Conservation (phyloP, 2,329 filamentous ascomycete genomes). For the Pseudogymnoascus sp. region DNA sequence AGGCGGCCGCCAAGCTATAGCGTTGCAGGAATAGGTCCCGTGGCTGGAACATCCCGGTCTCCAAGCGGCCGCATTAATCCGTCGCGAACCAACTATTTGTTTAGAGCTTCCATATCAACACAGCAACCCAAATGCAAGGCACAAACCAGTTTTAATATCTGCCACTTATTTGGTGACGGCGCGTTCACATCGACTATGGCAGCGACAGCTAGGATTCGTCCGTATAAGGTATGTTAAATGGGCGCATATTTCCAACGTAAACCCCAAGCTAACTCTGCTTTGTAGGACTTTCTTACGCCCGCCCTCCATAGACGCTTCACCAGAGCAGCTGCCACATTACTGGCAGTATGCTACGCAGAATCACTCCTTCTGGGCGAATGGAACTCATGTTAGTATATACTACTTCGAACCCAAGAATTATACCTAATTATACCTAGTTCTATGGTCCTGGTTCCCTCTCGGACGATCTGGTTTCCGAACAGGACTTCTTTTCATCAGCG, state of each 20-base stretch:
- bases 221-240: slow-evolving; percentile 35
- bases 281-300: slow-evolving; percentile 74
- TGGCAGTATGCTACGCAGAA: slow-evolving; percentile 66
- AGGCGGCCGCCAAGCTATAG: neutral
- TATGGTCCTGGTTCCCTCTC: slow-evolving; percentile 84
- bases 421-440: slow-evolving; percentile 34
- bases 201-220: slow-evolving; percentile 27
- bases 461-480: slow-evolving; percentile 69
- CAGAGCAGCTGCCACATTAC: slow-evolving; percentile 62
- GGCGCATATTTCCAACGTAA: slow-evolving; percentile 44
- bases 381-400: slow-evolving; percentile 45
- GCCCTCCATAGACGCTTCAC: slow-evolving; percentile 81
- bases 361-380: slow-evolving; percentile 63
- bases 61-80: slow-evolving; percentile 10
- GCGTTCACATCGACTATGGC: slow-evolving; percentile 23
- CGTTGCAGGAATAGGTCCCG: slow-evolving; percentile 2
- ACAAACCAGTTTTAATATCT: slow-evolving; percentile 4
- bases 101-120: slow-evolving; percentile 10
- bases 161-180: slow-evolving; percentile 8
- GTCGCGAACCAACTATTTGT: slow-evolving; percentile 10
- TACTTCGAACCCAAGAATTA: slow-evolving; percentile 9
- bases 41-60: slow-evolving; percentile 3
- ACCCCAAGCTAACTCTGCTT: slow-evolving; percentile 50
- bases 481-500: slow-evolving; percentile 66
- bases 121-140: slow-evolving; percentile 6